Conservation (phyloP, 2,329 filamentous ascomycete species). For the Trichoderma harzianum region DNA sequence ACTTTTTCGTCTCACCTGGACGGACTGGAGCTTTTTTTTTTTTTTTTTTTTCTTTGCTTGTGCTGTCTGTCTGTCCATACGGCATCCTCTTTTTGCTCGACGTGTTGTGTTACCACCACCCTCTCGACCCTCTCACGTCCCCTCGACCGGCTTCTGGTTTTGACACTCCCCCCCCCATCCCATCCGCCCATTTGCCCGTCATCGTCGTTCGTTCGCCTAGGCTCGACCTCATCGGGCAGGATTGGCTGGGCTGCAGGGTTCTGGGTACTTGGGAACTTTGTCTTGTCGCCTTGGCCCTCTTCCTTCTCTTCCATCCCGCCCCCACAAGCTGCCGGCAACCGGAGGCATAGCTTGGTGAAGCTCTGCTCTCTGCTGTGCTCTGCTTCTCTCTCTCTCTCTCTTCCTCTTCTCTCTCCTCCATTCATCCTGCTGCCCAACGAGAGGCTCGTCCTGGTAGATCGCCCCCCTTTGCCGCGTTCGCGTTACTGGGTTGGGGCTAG, state of each 20-base stretch:
- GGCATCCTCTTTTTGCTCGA: too few species aligned
- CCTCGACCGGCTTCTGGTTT: background rate
- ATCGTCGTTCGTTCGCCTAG: conserved; percentile 11
- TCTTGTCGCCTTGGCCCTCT: conserved; percentile 9
- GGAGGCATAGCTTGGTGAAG: conserved; percentile 14
- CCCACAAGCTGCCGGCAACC: conserved; percentile 18
- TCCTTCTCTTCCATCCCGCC: conserved; percentile 12
- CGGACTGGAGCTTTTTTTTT: background rate
- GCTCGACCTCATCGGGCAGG: conserved; percentile 11
- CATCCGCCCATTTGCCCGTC: conserved; percentile 8
- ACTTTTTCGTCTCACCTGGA: conserved; percentile 8
- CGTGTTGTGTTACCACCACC: background rate
- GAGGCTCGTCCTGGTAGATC: conserved; percentile 10
- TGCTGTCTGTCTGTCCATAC: background rate
- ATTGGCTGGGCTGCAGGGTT: conserved; percentile 16
- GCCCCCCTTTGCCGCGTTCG: conserved; percentile 18
- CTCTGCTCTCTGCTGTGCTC: background rate
- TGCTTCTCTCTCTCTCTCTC: background rate
- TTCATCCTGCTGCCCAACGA: conserved; percentile 23
- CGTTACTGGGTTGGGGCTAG: conserved; percentile 15
- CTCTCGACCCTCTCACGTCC: background rate
- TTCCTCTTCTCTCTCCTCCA: background rate
- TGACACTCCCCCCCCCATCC: background rate
- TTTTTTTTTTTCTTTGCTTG: background rate
- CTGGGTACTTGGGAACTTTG: conserved; percentile 10